A percentile compares a stretch with the other conserved stretches of the same genome.
Evolutionary conservation across 2,329 filamentous ascomycete genomes (phyloP).

Genomic region (Aspergillus sp.): DNA sequence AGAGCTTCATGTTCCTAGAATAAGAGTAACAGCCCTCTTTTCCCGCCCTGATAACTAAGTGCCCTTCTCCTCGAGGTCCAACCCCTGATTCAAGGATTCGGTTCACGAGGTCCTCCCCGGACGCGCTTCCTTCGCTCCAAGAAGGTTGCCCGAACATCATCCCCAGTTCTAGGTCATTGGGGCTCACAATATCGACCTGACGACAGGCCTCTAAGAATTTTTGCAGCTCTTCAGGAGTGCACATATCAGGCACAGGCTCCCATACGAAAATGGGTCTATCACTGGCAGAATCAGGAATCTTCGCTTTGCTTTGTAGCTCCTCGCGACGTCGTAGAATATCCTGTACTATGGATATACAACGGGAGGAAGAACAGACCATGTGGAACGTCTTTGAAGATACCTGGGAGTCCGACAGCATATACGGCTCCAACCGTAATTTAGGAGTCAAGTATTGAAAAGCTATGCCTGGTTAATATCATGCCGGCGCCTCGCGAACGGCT

Average conservation of each 20-base stretch:
- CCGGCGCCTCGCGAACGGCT: neutral
- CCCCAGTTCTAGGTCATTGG: constrained; percentile 88
- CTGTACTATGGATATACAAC: constrained; percentile 73
- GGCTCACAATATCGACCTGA: constrained; percentile 63
- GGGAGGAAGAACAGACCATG: constrained; percentile 75
- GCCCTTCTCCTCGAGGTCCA: constrained; percentile 37
- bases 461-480: constrained; percentile 31
- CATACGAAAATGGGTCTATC: constrained; percentile 76
- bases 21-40: constrained; percentile 58
- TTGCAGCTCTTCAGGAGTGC: constrained; percentile 63
- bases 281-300: constrained; percentile 33
- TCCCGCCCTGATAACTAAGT: constrained; percentile 58
- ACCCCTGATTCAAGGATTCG: constrained; percentile 38
- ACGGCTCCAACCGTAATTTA: constrained; percentile 75
- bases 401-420: constrained; percentile 66
- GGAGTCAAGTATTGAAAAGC: constrained; percentile 86
- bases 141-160: constrained; percentile 69
- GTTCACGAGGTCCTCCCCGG: constrained; percentile 33
- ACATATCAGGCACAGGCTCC: constrained; percentile 92
- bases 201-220: constrained; percentile 54
- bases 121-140: constrained; percentile 30
- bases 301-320: constrained; percentile 28
- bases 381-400: constrained; percentile 78
- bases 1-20: constrained; percentile 48
- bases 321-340: constrained; percentile 62